Evolutionary conservation across 495 filamentous ascomycete genomes (phyloP).

Genomic region (Trichoderma virens): DNA sequence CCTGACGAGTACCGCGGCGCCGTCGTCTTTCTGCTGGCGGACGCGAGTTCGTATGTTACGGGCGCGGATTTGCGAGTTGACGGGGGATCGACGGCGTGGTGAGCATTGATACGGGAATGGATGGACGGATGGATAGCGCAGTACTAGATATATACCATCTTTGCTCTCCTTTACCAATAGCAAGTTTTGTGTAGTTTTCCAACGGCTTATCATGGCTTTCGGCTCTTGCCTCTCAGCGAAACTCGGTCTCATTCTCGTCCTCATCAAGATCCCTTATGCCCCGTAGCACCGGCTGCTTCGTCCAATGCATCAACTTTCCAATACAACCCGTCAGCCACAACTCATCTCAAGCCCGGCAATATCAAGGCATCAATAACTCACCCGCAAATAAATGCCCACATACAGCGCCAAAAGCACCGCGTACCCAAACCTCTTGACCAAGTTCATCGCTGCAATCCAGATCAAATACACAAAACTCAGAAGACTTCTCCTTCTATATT

Average conservation of each 20-base stretch:
- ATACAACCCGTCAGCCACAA: not conserved
- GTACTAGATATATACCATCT: not conserved
- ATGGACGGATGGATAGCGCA: not conserved
- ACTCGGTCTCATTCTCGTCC: not conserved
- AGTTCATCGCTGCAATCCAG: too few relatives aligned
- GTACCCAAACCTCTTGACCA: constrained; percentile 10
- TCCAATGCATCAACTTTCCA: not conserved
- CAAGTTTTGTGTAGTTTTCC: too few relatives aligned
- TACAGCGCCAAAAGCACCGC: constrained; percentile 12
- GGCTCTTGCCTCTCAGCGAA: not conserved
- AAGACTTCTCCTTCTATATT: too few relatives aligned
- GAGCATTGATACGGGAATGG: not conserved
- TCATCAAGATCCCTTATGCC: not conserved
- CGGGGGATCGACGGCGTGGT: not conserved
- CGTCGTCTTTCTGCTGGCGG: not conserved
- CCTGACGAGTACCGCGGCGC: not conserved
- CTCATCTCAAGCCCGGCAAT: not conserved
- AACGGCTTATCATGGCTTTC: too few relatives aligned
- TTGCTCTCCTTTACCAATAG: not conserved
- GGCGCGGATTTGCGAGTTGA: not conserved
- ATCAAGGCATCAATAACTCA: not conserved
- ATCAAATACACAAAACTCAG: too few relatives aligned
- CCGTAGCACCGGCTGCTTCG: not conserved
- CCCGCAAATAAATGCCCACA: constrained; percentile 13
- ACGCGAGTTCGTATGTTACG: not conserved